Evolutionary conservation across 2,329 filamentous ascomycete species (phyloP).

Genomic region (Paraphoma chrysanthemicola): DNA sequence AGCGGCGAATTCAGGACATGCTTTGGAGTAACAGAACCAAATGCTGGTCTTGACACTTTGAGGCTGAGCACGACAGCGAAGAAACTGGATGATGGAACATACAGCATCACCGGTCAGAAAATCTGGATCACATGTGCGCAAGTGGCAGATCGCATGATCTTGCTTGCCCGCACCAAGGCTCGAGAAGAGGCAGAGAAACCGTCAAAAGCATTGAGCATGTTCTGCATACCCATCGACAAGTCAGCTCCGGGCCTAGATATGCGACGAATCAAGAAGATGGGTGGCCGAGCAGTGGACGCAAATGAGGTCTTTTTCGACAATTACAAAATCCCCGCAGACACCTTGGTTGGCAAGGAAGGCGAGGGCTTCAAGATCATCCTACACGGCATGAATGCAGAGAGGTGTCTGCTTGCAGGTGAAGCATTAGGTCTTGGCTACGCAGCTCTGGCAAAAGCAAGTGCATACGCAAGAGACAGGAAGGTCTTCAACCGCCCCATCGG

Average conservation of each 20-base stretch:
- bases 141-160: constrained; percentile 81
- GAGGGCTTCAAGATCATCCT: constrained; percentile 75
- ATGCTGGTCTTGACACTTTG: constrained; percentile 80
- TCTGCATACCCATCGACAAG: constrained; percentile 79
- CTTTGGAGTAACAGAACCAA: constrained; percentile 86
- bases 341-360: constrained; percentile 74
- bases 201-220: constrained; percentile 78
- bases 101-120: constrained; percentile 78
- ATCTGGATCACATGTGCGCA: constrained; percentile 91
- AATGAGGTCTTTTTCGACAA: constrained; percentile 90
- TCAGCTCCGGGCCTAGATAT: constrained; percentile 67
- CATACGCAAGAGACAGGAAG: constrained; percentile 57
- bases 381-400: constrained; percentile 59
- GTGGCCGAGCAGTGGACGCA: constrained; percentile 79
- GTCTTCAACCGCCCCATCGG: constrained; percentile 67
- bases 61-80: constrained; percentile 59
- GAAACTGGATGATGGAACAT: constrained; percentile 64
- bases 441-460: constrained; percentile 52
- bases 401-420: constrained; percentile 69
- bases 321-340: constrained; percentile 69
- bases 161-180: constrained; percentile 78
- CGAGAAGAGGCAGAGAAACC: constrained; percentile 71
- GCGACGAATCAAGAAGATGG: constrained; percentile 83
- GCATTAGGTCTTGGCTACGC: constrained; percentile 82
- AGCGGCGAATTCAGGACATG: constrained; percentile 74